These are phyloP conservation scores for Pyrenula massariospora DNA, from an alignment of 495 filamentous ascomycete genomes.

Conservation along the genomic window DNA sequence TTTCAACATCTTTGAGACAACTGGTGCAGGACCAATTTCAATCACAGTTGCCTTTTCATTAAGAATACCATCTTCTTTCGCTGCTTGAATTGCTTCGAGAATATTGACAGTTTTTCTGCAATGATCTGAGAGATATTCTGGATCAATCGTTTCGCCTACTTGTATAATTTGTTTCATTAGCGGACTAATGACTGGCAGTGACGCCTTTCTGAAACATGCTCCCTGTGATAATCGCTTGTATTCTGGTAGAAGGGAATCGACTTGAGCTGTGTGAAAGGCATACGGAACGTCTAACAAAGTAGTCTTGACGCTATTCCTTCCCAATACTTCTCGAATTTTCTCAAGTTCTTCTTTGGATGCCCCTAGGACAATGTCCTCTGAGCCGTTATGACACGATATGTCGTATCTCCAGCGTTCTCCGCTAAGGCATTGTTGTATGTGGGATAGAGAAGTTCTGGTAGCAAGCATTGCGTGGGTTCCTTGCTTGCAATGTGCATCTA, in stretches of 20 bases:
- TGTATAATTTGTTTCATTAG: slow-evolving; percentile 37
- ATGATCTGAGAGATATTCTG: slow-evolving; percentile 52
- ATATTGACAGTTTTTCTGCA: slow-evolving; percentile 68
- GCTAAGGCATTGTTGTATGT: background rate
- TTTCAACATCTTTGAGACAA: slow-evolving; percentile 47
- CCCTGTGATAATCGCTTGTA: slow-evolving; percentile 36
- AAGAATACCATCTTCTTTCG: slow-evolving; percentile 33
- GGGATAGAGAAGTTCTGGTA: slow-evolving; percentile 4
- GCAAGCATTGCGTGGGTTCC: slow-evolving; percentile 23
- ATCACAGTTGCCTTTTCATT: slow-evolving; percentile 29
- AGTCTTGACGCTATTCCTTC: slow-evolving; percentile 39
- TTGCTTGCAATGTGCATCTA: slow-evolving; percentile 14
- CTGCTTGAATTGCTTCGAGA: slow-evolving; percentile 46
- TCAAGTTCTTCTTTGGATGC: slow-evolving; percentile 58
- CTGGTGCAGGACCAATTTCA: slow-evolving; percentile 50
- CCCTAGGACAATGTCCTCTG: slow-evolving; percentile 51
- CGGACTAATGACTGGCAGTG: slow-evolving; percentile 45
- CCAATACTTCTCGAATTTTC: slow-evolving; percentile 53
- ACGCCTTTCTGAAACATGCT: slow-evolving; percentile 37
- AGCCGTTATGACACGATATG: slow-evolving; percentile 44
- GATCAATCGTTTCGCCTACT: slow-evolving; percentile 37
- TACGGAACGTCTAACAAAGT: slow-evolving; percentile 50
- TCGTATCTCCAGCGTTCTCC: background rate
- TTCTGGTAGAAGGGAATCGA: slow-evolving; percentile 50
- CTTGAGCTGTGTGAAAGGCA: slow-evolving; percentile 60